Base-by-base conservation (phyloP, 1,139 yeast genomes). In the Candida gigantensis region DNA sequence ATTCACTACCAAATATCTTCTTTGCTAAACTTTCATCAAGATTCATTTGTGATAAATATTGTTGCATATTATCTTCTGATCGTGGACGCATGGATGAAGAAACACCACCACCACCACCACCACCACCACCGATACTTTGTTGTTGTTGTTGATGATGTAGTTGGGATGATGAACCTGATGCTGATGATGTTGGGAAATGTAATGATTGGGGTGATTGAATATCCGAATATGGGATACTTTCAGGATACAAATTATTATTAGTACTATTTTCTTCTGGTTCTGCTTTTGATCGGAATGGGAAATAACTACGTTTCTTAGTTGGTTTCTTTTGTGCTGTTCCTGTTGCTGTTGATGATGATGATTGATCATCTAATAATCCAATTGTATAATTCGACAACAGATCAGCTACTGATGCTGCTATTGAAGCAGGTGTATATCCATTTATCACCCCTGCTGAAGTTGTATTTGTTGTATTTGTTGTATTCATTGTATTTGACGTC, bases 1-100 rank as follows among this genome's bases (percentile, higher is more conserved):
- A 51, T 1, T 84, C 77, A 13, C 81, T 67, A 0, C 95, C 95
- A 62, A 89, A 89, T 2, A 86, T 63, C 1, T 64, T 52, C 39
- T 62, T 67, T 6, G 67, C 48, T 8, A 57, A 47, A 11, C 57
- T 60, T 3, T 60, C 66, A 37, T 69, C 73, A 29, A 70, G 55
- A 35, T 65, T 61, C 62, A 71, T 55, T 42, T 58, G 63, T 38
- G 63, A 68, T 36, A 71, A 56, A 37, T 68, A 70, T 37, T 48
- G 64, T 40, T 65, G 71, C 53, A 68, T 58, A 15, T 52, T 56
- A n/a, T 29, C 27, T 20, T 30, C 35, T 32, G 35, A 37, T 8
- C 8, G n/a, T 20, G 34, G 11, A 14, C 12, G 16, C 6, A 28
- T 12, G 2, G 32, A 24, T 7, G 24, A 11, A 9, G 30, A 23